Base-by-base conservation (phyloP, 2,329 filamentous ascomycete species). In the Dothidotthia symphoricarpi region DNA sequence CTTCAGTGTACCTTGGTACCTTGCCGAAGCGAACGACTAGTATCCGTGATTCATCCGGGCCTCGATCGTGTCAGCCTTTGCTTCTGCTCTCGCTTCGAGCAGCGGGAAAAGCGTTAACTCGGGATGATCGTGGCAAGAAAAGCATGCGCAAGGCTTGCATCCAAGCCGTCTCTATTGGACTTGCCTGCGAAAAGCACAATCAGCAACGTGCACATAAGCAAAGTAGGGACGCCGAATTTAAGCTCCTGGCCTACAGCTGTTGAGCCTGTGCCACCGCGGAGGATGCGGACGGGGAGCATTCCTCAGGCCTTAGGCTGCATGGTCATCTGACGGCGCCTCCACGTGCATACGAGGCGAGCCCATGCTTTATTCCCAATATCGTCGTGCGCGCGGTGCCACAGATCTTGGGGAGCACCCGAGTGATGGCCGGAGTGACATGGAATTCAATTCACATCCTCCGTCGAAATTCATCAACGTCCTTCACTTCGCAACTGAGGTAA, bases 11-110 rank as follows among this genome's bases (percentile, higher is more conserved):
- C 52, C 55, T 63, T 52, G 61, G 63, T 66, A 66, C 63, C 63
- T 66, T 66, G 51, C 63, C 50, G 63, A 64, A 66, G 61, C 63
- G 63, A 66, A 63, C 44, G 47, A 41, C 57, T 57, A 61, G 48
- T 52, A 56, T 48, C 52, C 47, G 49, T 49, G 37, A 22, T 48
- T 39, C 36, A 42, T 32, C 47, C 47, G 49, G 46, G 28, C 34
- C 34, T 46, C 26, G 27, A 22, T 22, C 19, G 19, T 22, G 19
- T 22, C 19, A 6, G 19, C 31, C 25, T 37, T 37, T 41, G 42
- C 44, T 34, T 22, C 9, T 22, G 6, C 44, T 34, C 9, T 22
- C 9, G 6, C 19, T 6, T 11, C 15, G 31, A n/a, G 29, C 29
- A 22, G 36, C 29, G 26, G 36, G 28, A 34, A 29, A 32, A 28